phyloP scores from a whole-genome alignment of 495 filamentous ascomycete species.

The Penicillium chermesinum region DNA sequence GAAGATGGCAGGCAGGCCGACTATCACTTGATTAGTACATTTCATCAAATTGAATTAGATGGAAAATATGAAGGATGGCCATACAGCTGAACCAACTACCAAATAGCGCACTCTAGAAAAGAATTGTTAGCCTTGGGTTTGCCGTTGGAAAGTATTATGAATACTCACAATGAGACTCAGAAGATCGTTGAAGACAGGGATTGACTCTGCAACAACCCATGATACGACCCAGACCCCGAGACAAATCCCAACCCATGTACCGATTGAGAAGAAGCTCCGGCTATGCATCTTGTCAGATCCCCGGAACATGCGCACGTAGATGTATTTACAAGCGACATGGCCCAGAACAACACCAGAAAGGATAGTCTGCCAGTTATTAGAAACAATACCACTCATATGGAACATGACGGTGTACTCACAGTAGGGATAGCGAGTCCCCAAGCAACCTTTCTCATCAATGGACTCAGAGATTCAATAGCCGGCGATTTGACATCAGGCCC shows the following conservation, averaged over 20 bases:
- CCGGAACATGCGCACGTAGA: slow-evolving; percentile 58
- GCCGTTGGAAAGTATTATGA: not conserved
- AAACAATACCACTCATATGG: not conserved
- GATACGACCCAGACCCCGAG: slow-evolving; percentile 54
- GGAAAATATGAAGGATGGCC: slow-evolving; percentile 1
- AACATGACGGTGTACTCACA: slow-evolving; percentile 17
- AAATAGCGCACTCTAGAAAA: slow-evolving; percentile 30
- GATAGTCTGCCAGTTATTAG: slow-evolving; percentile 22
- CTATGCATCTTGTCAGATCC: slow-evolving; percentile 54
- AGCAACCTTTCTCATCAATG: slow-evolving; percentile 58
- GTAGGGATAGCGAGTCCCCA: slow-evolving; percentile 76
- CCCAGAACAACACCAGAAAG: slow-evolving; percentile 53
- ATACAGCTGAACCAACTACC: slow-evolving; percentile 41
- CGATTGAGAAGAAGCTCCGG: slow-evolving; percentile 39
- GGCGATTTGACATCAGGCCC: slow-evolving; percentile 66
- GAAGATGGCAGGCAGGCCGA: slow-evolving; percentile 37
- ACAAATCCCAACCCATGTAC: slow-evolving; percentile 55
- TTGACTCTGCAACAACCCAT: slow-evolving; percentile 67
- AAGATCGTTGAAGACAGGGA: slow-evolving; percentile 67
- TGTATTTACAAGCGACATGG: slow-evolving; percentile 55
- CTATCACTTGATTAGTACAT: slow-evolving; percentile 10
- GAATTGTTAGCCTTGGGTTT: slow-evolving; percentile 4
- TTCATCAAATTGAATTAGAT: not conserved
- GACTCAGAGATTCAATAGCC: slow-evolving; percentile 60
- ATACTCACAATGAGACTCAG: slow-evolving; percentile 45